phyloP scores from a whole-genome alignment of 768 basidiomycete species.

The Kwoniella sp. region DNA sequence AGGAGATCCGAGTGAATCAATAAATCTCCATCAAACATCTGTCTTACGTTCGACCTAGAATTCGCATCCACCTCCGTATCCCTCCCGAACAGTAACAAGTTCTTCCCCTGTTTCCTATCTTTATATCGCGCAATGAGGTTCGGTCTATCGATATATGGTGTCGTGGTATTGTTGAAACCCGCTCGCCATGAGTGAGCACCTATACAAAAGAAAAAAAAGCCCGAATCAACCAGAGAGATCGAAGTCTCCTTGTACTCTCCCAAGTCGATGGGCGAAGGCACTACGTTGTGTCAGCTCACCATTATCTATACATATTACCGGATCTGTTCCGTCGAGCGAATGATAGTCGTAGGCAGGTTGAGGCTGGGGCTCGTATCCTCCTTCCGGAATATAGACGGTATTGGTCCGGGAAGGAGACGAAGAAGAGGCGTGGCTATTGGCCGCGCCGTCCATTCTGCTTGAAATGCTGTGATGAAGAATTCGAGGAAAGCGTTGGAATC shows the following conservation, averaged over 20 bases:
- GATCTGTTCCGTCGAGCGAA: slow-evolving; percentile 32
- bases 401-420: slow-evolving; percentile 23
- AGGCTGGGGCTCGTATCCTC: slow-evolving; percentile 18
- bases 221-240: not conserved
- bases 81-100: slow-evolving; percentile 82
- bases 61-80: slow-evolving; percentile 84
- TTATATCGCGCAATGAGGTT: slow-evolving; percentile 85
- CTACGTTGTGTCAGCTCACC: too few relatives aligned
- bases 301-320: slow-evolving; percentile 50
- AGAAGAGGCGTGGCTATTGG: slow-evolving; percentile 22
- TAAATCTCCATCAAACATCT: slow-evolving; percentile 93
- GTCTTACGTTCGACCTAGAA: slow-evolving; percentile 73
- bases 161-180: slow-evolving; percentile 70
- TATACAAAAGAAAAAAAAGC: slow-evolving; percentile 16
- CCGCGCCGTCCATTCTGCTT: slow-evolving; percentile 11
- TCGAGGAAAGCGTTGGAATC: not conserved
- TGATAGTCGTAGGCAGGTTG: slow-evolving; percentile 37
- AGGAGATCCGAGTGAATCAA: slow-evolving; percentile 87
- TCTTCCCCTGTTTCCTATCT: slow-evolving; percentile 80
- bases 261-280: too few relatives aligned
- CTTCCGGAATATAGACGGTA: slow-evolving; percentile 34
- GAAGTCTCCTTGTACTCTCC: too few relatives aligned
- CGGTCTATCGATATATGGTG: slow-evolving; percentile 64
- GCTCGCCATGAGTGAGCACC: slow-evolving; percentile 77
- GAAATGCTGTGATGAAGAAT: not conserved